Percentiles rank a stretch among this genome's conserved stretches.
Conservation (phyloP, 2,329 filamentous ascomycete genomes). For the Aspergillus sergii region DNA sequence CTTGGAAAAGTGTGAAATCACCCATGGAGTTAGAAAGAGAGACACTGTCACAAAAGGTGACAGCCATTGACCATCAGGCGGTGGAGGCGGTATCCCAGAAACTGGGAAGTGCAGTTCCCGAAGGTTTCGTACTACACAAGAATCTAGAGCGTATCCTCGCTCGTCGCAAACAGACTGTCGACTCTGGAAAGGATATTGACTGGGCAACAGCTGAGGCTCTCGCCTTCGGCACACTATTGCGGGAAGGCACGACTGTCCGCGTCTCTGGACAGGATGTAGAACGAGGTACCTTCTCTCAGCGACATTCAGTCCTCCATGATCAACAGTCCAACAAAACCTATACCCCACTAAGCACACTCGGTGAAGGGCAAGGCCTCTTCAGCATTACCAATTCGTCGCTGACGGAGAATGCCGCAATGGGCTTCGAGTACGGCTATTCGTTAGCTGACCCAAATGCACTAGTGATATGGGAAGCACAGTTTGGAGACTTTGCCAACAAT, state of each 20-base stretch:
- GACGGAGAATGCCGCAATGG: constrained; percentile 73
- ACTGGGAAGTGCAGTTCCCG: constrained; percentile 61
- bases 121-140: constrained; percentile 85
- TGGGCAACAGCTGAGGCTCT: constrained; percentile 97
- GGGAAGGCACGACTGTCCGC: constrained; percentile 94
- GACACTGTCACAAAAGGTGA: constrained; percentile 77
- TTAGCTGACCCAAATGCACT: constrained; percentile 93
- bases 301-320: constrained; percentile 95
- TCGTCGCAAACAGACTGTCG: constrained; percentile 85
- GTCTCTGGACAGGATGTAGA: constrained; percentile 98
- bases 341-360: constrained; percentile 86
- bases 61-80: constrained; percentile 55
- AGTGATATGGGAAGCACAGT: constrained; percentile 99
- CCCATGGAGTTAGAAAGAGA: constrained; percentile 95
- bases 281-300: constrained; percentile 98
- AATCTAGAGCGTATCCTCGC: constrained; percentile 95
- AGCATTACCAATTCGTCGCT: constrained; percentile 95
- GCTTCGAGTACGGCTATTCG: constrained; percentile 98
- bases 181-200: constrained; percentile 92
- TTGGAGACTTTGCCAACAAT: constrained; percentile 99
- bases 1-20: constrained; percentile 99
- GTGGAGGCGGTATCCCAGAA: constrained; percentile 65
- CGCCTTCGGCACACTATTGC: constrained; percentile 87
- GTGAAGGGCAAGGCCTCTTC: constrained; percentile 90
- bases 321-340: constrained; percentile 92